Base-by-base conservation (phyloP, 1,284 basidiomycete genomes). In the Pseudozyma sp. region DNA sequence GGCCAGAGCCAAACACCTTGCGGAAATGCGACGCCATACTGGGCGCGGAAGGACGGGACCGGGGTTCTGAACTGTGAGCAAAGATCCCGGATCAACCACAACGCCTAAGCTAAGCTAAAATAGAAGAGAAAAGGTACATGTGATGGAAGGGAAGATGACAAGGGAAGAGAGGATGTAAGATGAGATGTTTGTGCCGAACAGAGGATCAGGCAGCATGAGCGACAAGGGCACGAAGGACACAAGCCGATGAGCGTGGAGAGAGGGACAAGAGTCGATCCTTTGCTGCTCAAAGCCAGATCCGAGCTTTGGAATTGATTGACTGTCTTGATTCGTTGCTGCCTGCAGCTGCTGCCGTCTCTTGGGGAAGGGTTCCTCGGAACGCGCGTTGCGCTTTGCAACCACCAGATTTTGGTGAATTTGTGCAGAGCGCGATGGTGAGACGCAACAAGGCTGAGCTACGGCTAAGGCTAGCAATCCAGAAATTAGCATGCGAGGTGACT, bases 1-100 rank as follows among this genome's bases (percentile, higher is more conserved):
- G 73, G 62, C 65, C 42, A 5, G 69, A 76, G 69, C 73, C 73
- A 64, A 76, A 76, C 53, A 76, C 73, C 69, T 76, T 71, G 34
- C 69, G 68, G 38, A 76, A 54, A 31, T 65, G 65, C 47, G 73
- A 76, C 45, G 73, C 73, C 73, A 76, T 74, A 35, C 25, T 31
- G 25, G 25, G 25, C 25, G 19, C 58, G 34, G 43, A 39, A 47
- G 44, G n/a, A 47, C 18, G 40, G 43, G 49, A 25, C 34, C 45
- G 43, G 49, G 54, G 43, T 31, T 31, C 25, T 31, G 25, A 31
- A 31, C 49, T 18, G 49, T 5, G 38, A 31, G 31, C 31, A 11
- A 36, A 25, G 45, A 42, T 50, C 47, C 38, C 47, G 44, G 51
- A 40, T 49, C 62, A 65, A 56, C 56, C 62, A 55, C 62, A 47